Evolutionary conservation across 495 filamentous ascomycete species (phyloP), one percentile per base, ranked within the genome.

Genomic region (Xylaria nigripes): DNA sequence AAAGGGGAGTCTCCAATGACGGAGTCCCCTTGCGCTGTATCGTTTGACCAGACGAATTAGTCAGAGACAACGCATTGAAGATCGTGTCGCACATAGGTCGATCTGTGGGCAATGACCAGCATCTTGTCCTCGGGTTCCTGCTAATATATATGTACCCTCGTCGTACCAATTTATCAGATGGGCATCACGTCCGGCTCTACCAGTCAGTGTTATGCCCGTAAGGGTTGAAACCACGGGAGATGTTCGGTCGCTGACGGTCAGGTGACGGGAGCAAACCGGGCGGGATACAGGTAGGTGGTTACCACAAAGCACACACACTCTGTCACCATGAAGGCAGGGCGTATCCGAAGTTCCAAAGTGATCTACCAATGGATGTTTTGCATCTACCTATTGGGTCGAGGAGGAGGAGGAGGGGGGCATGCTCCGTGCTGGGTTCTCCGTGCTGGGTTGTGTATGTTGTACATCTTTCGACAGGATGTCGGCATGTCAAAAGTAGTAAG

Each of bases 41-140:
- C 21, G 53, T 27, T 55, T 7, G 45, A 55, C 46, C 18, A 38
- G n/a, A 25, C 32, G 46, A 48, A 50, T 55, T 38, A 50, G 29
- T 45, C 18, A 50, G 46, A 55, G 53, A 49, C 53, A 55, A 40
- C 53, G 16, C 53, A 55, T 27, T 18, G 53, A 19, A 43, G 53
- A 55, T 50, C 53, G 34, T 21, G 45, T 42, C 13, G 53, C 36
- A 36, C 46, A 15, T 44, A 23, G 34, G 53, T n/a, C 41, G 53
- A 55, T 55, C 53, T 32, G 34, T 44, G 22, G 30, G 34, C 46
- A 24, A 38, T 22, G 48, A 30, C 45, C 38, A 42, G 30, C 46
- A 45, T 45, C 48, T 38, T 18, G 24, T 34, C 23, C 22, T 48
- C 44, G 45, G 52, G 52, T n/a, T n/a, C n/a, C n/a, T n/a, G n/a